Conservation (phyloP, 2,329 filamentous ascomycete species). For the Ceratocystis albifundus region DNA sequence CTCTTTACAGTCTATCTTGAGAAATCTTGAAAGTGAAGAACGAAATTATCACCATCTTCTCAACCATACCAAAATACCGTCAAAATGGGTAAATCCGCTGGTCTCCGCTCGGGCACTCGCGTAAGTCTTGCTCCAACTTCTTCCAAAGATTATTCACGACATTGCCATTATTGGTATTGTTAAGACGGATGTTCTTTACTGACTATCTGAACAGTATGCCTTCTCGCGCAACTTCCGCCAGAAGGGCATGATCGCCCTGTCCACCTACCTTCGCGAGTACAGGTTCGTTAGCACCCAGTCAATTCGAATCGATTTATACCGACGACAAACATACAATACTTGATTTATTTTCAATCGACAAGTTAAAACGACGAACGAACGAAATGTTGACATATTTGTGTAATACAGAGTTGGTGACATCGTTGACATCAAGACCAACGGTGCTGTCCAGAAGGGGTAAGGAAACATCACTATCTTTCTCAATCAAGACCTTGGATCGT, state of each 20-base stretch:
- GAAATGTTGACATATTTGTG: conserved; percentile 19
- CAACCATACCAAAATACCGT: conserved; percentile 28
- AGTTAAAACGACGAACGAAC: conserved; percentile 20
- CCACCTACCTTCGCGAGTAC: conserved; percentile 91
- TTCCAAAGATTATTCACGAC: conserved; percentile 18
- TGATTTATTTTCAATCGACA: conserved; percentile 23
- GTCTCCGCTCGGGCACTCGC: conserved; percentile 78
- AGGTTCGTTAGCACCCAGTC: conserved; percentile 41
- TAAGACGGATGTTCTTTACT: conserved; percentile 23
- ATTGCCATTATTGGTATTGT: conserved; percentile 16
- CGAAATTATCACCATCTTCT: conserved; percentile 21
- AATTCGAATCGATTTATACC: conserved; percentile 17
- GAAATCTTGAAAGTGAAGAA: conserved; percentile 22
- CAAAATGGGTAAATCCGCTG: conserved; percentile 77
- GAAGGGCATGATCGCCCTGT: conserved; percentile 86
- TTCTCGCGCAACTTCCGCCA: conserved; percentile 92
- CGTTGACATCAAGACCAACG: conserved; percentile 97
- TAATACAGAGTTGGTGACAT: conserved; percentile 78
- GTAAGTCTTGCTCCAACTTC: conserved; percentile 40
- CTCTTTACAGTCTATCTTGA: conserved; percentile 23
- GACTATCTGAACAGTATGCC: conserved; percentile 50
- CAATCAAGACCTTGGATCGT: neutral
- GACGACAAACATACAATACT: conserved; percentile 22
- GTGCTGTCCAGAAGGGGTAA: conserved; percentile 96
- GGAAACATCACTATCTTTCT: conserved; percentile 27